Base-by-base conservation (phyloP, 208 protist species). In the Leishmania gerbilli region DNA sequence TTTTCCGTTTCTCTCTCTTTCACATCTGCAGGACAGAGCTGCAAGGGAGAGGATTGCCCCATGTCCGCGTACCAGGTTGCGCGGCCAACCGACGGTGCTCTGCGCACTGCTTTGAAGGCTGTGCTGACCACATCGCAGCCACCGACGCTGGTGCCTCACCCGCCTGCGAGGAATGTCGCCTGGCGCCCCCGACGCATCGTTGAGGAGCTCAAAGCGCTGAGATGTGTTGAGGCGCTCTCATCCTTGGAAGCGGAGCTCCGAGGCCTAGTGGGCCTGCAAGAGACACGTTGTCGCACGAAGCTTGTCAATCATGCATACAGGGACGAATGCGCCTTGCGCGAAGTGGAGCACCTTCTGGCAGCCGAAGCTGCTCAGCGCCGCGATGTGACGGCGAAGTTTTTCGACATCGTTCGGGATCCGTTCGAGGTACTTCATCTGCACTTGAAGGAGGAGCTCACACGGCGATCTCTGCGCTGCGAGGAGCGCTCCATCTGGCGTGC, bases 171-270 rank as follows among this genome's bases (percentile, higher is more conserved):
- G 34, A 67, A 62, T 42, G 74, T 79, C 40, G 83, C 84, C 53
- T 94, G 90, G 91, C 83, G 90, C 21, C 89, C 92, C 8, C 87
- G 92, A 69, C 84, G 85, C 56, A 87, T 96, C 9, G 77, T 94
- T 1, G 67, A 88, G 17, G 88, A 96, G 77, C 85, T 96, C 24
- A 89, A 85, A 49, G 83, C 85, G 19, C 53, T 93, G 7, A 83
- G 77, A 34, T 87, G 83, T 47, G 27, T 87, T 27, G 80, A 76
- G 2, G 81, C 78, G 3, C 64, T 94, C 27, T 31, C 72, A 45
- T 72, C 72, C 9, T 87, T 80, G n/a, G 92, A 96, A 76, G 74
- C 84, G 31, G 81, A 95, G 71, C 68, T 96, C 58, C 89, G 92
- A 37, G 79, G 74, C 9, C 79, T 93, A 3, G 60, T 96, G 6